Evolutionary conservation across 805 yeast species (phyloP).

Genomic region (Scheffersomyces stipitis): DNA sequence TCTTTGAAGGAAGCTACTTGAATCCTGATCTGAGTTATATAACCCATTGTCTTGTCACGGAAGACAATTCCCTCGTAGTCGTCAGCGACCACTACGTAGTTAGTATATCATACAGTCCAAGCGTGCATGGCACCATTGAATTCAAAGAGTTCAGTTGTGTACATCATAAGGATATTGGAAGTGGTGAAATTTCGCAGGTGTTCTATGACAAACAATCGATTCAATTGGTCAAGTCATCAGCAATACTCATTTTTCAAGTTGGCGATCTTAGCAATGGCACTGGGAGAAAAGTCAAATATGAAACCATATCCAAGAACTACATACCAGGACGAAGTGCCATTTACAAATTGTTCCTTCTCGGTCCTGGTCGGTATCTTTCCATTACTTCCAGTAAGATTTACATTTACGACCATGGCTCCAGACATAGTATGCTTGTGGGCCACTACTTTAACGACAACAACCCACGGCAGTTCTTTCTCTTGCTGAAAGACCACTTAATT

Average conservation of each 20-base stretch:
- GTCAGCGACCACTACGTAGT: neutral
- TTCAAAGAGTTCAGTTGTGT: neutral
- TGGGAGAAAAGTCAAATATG: neutral
- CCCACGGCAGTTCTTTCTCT: conserved; percentile 1
- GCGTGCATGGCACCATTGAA: neutral
- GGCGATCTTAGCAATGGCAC: neutral
- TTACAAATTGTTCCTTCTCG: too few species aligned
- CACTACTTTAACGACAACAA: conserved; percentile 3
- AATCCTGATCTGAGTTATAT: neutral
- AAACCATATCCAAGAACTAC: neutral
- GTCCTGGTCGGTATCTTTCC: too few species aligned
- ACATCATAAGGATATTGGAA: neutral
- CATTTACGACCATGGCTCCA: neutral
- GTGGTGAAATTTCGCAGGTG: neutral
- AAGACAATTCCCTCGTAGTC: neutral
- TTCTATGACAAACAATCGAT: neutral
- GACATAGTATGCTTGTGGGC: neutral
- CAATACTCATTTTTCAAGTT: too few species aligned
- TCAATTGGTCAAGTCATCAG: neutral
- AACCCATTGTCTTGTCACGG: neutral
- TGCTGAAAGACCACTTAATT: conserved; percentile 5
- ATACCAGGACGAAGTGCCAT: too few species aligned
- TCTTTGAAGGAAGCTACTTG: neutral
- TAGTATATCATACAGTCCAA: neutral
- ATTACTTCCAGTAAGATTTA: too few species aligned